phyloP scores from a whole-genome alignment of 2,329 filamentous ascomycete species.

The Bisporella sp. region DNA sequence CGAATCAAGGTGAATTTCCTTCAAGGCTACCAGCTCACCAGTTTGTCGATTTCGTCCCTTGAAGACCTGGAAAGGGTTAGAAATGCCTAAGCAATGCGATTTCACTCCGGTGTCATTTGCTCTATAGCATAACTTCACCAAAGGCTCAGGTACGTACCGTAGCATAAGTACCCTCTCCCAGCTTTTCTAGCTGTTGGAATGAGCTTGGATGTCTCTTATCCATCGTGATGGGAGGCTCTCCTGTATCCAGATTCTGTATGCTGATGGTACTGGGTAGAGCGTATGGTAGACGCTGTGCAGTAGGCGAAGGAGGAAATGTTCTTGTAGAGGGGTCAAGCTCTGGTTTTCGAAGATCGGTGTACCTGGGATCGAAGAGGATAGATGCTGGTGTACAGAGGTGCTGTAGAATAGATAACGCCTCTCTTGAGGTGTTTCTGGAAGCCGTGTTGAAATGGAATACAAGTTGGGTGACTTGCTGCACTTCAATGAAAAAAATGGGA shows the following conservation, averaged over 20 bases:
- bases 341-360: slow-evolving; percentile 28
- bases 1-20: slow-evolving; percentile 97
- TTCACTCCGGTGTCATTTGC: no score
- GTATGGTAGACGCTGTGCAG: slow-evolving; percentile 16
- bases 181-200: slow-evolving; percentile 98
- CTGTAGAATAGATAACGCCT: slow-evolving; percentile 23
- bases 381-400: slow-evolving; percentile 31
- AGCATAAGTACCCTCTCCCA: slow-evolving; percentile 97
- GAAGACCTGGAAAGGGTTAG: slow-evolving; percentile 63
- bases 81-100: not conserved
- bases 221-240: slow-evolving; percentile 45
- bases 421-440: slow-evolving; percentile 24
- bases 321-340: slow-evolving; percentile 8
- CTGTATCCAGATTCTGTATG: slow-evolving; percentile 23
- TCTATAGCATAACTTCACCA: not conserved
- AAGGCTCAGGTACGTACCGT: slow-evolving; percentile 51
- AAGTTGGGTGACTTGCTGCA: slow-evolving; percentile 9
- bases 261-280: slow-evolving; percentile 27
- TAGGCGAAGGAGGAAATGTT: slow-evolving; percentile 23
- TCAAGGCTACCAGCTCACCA: slow-evolving; percentile 90
- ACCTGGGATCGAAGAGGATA: slow-evolving; percentile 33
- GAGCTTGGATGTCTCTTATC: slow-evolving; percentile 84
- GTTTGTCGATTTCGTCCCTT: slow-evolving; percentile 97
- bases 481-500: not conserved
- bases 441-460: slow-evolving; percentile 21